These are phyloP conservation scores for Oenanthe sinensis DNA, from an alignment of 129 eudicot genomes.

Conservation along the genomic window DNA sequence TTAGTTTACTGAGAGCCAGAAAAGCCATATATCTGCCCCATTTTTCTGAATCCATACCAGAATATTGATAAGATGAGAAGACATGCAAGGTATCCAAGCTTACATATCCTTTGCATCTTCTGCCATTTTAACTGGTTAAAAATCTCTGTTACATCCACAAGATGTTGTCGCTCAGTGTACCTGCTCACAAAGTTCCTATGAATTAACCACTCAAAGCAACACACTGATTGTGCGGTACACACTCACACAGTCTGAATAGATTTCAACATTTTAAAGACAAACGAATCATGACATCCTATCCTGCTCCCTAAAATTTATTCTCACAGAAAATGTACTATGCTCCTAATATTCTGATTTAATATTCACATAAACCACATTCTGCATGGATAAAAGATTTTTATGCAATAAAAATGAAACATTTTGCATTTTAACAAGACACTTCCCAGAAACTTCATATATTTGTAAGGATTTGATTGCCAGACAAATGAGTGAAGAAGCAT, in stretches of 20 bases:
- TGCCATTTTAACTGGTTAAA: conserved; percentile 52
- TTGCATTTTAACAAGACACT: not conserved
- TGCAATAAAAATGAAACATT: not conserved
- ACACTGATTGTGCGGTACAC: not conserved
- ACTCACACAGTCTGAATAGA: conserved; percentile 5
- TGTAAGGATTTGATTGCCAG: not conserved
- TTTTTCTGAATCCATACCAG: conserved; percentile 34
- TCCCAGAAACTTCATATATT: not conserved
- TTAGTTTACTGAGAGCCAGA: not conserved
- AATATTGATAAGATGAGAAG: conserved; percentile 47
- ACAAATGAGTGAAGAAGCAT: not conserved
- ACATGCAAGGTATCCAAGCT: conserved; percentile 52
- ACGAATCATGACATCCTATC: not conserved
- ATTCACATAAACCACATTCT: not conserved
- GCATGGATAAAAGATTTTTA: conserved; percentile 1
- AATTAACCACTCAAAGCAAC: not conserved
- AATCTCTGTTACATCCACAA: conserved; percentile 76
- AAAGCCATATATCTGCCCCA: not conserved
- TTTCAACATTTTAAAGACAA: not conserved
- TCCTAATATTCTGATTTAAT: not conserved
- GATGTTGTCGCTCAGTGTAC: conserved; percentile 42
- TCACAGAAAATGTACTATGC: not conserved
- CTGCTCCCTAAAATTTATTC: not conserved
- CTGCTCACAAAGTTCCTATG: conserved; percentile 22
- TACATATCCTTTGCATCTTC: conserved; percentile 51